phyloP scores from a whole-genome alignment of 1,139 yeast genomes.

The Blastobotrys ciferrii region DNA sequence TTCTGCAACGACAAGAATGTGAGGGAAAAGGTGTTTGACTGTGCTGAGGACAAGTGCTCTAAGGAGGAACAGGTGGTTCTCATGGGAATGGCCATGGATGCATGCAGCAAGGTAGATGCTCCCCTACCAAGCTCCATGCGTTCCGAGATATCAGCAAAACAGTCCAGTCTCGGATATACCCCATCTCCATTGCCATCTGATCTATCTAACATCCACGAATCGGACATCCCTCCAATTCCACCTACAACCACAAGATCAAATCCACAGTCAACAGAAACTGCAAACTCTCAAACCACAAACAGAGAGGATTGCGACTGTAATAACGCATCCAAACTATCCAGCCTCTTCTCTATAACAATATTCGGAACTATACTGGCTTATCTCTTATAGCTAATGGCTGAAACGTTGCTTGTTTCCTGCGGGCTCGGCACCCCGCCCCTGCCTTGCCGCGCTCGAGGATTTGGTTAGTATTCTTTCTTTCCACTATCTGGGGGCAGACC shows the following conservation, averaged over 20 bases:
- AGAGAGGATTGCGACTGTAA: too few relatives aligned
- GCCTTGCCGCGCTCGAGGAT: too few relatives aligned
- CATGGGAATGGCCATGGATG: background rate
- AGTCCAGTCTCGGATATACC: background rate
- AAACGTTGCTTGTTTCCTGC: too few relatives aligned
- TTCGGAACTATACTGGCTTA: too few relatives aligned
- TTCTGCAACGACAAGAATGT: constrained; percentile 5
- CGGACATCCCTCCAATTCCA: constrained; percentile 5
- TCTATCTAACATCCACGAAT: background rate
- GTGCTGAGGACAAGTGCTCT: background rate
- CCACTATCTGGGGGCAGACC: too few relatives aligned
- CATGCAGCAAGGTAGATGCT: background rate
- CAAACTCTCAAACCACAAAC: too few relatives aligned
- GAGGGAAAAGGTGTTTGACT: background rate
- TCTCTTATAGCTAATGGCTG: too few relatives aligned
- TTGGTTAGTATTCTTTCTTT: too few relatives aligned
- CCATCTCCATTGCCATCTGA: constrained; percentile 2
- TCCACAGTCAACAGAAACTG: background rate
- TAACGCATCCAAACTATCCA: too few relatives aligned
- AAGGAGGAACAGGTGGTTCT: constrained; percentile 1
- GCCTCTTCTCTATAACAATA: too few relatives aligned
- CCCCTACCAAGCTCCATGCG: constrained; percentile 2
- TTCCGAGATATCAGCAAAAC: background rate
- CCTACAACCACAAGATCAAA: background rate
- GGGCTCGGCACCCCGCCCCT: too few relatives aligned